Percentiles rank a stretch among this genome's conserved stretches.
phyloP scores from a whole-genome alignment of 352 stramenopile species.

The Globisporangium abappressorium region DNA sequence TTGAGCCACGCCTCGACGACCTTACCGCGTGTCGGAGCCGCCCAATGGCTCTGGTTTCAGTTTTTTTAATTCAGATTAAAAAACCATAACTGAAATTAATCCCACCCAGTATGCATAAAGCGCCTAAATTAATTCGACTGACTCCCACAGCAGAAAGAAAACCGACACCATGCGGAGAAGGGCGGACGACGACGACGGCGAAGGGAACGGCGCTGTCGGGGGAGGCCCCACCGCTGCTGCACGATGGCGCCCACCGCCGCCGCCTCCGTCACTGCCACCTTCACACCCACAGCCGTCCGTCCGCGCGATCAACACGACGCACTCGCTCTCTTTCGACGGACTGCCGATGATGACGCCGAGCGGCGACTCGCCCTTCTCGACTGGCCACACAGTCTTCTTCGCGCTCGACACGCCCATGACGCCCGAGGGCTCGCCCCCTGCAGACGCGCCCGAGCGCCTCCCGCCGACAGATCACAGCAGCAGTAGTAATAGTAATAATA shows the following conservation, averaged over 20 bases:
- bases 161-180: not conserved
- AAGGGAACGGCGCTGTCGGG: too few relatives aligned
- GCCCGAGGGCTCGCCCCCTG: conserved; percentile 2
- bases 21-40: conserved; percentile 26
- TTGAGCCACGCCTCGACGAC: conserved; percentile 48
- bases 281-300: not conserved
- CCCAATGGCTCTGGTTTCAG: conserved; percentile 36
- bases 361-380: conserved; percentile 9
- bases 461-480: not conserved
- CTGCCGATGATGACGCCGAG: not conserved
- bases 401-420: conserved; percentile 20
- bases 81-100: not conserved
- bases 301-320: not conserved
- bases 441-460: not conserved
- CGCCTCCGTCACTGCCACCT: not conserved
- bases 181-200: not conserved
- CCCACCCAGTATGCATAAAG: not conserved
- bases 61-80: not conserved
- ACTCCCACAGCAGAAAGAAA: not conserved
- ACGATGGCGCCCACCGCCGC: not conserved
- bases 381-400: conserved; percentile 8
- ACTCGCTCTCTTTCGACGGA: not conserved
- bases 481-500: not conserved
- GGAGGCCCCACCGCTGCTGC: not conserved
- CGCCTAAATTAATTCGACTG: not conserved